A percentile compares a stretch with the other conserved stretches of the same genome.
These are phyloP conservation scores for Picochlorum sp. DNA, from an alignment of 139 green algal species.

Conservation along the genomic window DNA sequence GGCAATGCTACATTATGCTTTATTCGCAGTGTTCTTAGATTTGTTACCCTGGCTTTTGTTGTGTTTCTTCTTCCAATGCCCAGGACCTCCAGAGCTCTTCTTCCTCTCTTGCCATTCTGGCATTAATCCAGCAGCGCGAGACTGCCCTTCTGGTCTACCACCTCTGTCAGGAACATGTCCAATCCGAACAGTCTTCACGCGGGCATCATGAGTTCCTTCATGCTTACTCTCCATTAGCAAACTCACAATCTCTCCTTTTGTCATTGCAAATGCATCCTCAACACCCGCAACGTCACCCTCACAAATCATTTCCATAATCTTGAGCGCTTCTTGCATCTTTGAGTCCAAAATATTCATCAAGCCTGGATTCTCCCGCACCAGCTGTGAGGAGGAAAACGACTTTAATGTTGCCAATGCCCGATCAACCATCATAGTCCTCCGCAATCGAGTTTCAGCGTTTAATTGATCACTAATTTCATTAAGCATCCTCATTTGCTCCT, in stretches of 20 bases:
- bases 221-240: conserved; percentile 29
- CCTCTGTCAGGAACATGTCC: conserved; percentile 53
- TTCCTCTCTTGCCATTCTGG: conserved; percentile 12
- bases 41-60: neutral
- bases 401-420: conserved; percentile 48
- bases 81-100: neutral
- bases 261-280: conserved; percentile 17
- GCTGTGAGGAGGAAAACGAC: conserved; percentile 43
- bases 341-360: conserved; percentile 16
- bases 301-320: neutral
- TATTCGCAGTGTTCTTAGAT: neutral
- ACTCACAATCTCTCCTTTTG: conserved; percentile 29
- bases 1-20: conserved; percentile 4
- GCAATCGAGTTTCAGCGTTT: conserved; percentile 33
- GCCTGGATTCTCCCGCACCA: conserved; percentile 24
- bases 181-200: conserved; percentile 52
- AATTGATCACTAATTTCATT: conserved; percentile 11
- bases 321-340: conserved; percentile 17
- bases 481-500: neutral
- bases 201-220: conserved; percentile 7
- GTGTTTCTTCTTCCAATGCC: conserved; percentile 1
- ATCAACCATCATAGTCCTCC: conserved; percentile 60
- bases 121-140: conserved; percentile 28
- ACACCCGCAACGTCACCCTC: conserved; percentile 1
- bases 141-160: conserved; percentile 28